phyloP scores from a whole-genome alignment of 371 early-diverging fungal genomes.

The Capillidium rhysosporum region DNA sequence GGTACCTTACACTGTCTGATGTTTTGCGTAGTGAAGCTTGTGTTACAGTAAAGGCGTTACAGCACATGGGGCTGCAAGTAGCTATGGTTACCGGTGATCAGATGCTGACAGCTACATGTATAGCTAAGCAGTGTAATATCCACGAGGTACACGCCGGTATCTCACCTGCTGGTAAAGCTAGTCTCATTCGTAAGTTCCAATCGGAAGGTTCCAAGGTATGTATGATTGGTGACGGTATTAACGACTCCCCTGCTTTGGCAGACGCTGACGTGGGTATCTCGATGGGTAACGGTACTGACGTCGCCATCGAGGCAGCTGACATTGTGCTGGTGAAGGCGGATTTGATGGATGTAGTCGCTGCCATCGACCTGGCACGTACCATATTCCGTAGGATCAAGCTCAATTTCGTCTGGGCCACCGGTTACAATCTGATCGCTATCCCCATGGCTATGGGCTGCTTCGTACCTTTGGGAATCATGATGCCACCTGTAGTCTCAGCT shows the following conservation, averaged over 20 bases:
- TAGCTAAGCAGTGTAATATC: slow-evolving; percentile 53
- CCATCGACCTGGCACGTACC: slow-evolving; percentile 57
- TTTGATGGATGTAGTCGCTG: slow-evolving; percentile 62
- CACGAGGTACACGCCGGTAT: slow-evolving; percentile 76
- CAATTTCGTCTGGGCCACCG: slow-evolving; percentile 76
- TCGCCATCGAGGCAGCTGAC: slow-evolving; percentile 87
- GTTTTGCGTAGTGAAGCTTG: slow-evolving; percentile 57
- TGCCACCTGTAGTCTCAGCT: slow-evolving; percentile 85
- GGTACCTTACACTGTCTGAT: slow-evolving; percentile 72
- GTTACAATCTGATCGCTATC: slow-evolving; percentile 76
- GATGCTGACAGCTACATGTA: slow-evolving; percentile 44
- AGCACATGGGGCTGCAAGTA: slow-evolving; percentile 47
- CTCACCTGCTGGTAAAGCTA: slow-evolving; percentile 72
- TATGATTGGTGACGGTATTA: slow-evolving; percentile 98
- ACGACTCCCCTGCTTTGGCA: slow-evolving; percentile 91
- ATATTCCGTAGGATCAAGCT: slow-evolving; percentile 67
- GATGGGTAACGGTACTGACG: slow-evolving; percentile 78
- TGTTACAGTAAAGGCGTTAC: slow-evolving; percentile 41
- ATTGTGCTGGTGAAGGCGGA: slow-evolving; percentile 69
- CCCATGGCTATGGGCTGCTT: slow-evolving; percentile 89
- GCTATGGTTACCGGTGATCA: slow-evolving; percentile 93
- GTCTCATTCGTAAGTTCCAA: slow-evolving; percentile 45
- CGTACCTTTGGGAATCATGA: slow-evolving; percentile 55
- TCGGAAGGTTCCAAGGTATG: slow-evolving; percentile 34
- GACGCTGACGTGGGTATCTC: slow-evolving; percentile 88